phyloP scores from a whole-genome alignment of 139 green algal genomes.

The Edaphochlamys debaryana region DNA sequence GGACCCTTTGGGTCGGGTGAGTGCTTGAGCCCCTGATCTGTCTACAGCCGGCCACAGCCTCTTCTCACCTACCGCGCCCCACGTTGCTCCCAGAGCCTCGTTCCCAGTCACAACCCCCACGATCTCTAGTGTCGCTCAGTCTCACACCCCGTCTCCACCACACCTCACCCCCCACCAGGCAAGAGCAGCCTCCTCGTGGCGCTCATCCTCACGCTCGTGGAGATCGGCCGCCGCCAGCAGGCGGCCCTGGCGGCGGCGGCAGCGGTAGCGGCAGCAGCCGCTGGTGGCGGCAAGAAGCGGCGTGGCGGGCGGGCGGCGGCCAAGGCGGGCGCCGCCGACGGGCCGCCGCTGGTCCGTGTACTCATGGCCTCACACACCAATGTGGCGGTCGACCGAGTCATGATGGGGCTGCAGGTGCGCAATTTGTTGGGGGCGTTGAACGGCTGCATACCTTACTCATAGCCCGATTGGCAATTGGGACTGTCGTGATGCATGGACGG shows the following conservation, averaged over 20 bases:
- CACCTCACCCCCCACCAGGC: slow-evolving; percentile 52
- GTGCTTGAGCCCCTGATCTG: not conserved
- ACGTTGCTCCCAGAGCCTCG: no score
- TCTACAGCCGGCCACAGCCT: no score
- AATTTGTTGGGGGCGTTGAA: not conserved
- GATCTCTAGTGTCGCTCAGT: no score
- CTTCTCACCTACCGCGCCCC: no score
- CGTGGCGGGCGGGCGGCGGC: not conserved
- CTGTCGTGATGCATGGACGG: no score
- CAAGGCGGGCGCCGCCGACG: not conserved
- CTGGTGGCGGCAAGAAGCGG: no score
- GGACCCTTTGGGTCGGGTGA: slow-evolving; percentile 69
- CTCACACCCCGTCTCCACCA: no score
- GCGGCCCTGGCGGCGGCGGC: not conserved
- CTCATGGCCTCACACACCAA: slow-evolving; percentile 91
- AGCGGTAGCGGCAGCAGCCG: no score
- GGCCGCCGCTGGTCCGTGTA: slow-evolving; percentile 50
- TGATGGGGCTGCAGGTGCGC: slow-evolving; percentile 64
- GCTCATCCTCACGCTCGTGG: slow-evolving; percentile 74
- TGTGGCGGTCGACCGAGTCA: slow-evolving; percentile 85
- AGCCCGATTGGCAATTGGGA: no score
- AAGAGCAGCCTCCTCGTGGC: slow-evolving; percentile 85
- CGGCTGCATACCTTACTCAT: not conserved
- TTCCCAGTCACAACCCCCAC: no score
- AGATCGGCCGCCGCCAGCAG: slow-evolving; percentile 3